Evolutionary conservation across 75 land plant species (phyloP).

Genomic region (Selaginella moellendorffii): DNA sequence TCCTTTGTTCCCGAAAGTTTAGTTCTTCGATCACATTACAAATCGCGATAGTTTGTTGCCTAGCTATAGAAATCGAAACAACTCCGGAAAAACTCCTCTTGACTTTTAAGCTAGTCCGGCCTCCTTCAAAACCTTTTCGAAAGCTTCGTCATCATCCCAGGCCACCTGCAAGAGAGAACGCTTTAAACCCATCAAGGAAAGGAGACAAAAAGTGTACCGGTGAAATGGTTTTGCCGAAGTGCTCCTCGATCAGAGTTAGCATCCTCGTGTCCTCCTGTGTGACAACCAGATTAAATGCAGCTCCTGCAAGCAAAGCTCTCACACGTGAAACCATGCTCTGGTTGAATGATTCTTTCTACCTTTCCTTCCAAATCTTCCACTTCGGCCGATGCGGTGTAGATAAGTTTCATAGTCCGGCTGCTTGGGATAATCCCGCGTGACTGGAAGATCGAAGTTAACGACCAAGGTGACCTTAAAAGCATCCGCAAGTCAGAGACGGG

Average conservation of each 20-base stretch:
- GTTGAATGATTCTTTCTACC: slow-evolving; percentile 34
- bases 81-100: background rate
- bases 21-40: too few species aligned
- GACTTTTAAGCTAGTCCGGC: slow-evolving; percentile 43
- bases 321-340: background rate
- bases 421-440: slow-evolving; percentile 22
- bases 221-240: slow-evolving; percentile 34
- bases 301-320: slow-evolving; percentile 44
- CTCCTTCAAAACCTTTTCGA: slow-evolving; percentile 45
- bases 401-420: slow-evolving; percentile 77
- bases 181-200: background rate
- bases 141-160: slow-evolving; percentile 49
- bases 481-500: background rate
- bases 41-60: too few species aligned
- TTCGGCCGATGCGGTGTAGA: slow-evolving; percentile 70
- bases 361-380: slow-evolving; percentile 86
- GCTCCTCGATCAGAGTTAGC: slow-evolving; percentile 41
- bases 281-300: slow-evolving; percentile 58
- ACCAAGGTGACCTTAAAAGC: slow-evolving; percentile 51
- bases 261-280: slow-evolving; percentile 27
- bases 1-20: too few species aligned
- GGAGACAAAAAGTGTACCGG: slow-evolving; percentile 30
- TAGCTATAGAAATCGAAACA: too few species aligned
- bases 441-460: slow-evolving; percentile 72
- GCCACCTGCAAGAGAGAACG: slow-evolving; percentile 29